A percentile compares a stretch with the other conserved stretches of the same genome.
Conservation (phyloP, 2,329 filamentous ascomycete species). For the Periconia macrospinosa region DNA sequence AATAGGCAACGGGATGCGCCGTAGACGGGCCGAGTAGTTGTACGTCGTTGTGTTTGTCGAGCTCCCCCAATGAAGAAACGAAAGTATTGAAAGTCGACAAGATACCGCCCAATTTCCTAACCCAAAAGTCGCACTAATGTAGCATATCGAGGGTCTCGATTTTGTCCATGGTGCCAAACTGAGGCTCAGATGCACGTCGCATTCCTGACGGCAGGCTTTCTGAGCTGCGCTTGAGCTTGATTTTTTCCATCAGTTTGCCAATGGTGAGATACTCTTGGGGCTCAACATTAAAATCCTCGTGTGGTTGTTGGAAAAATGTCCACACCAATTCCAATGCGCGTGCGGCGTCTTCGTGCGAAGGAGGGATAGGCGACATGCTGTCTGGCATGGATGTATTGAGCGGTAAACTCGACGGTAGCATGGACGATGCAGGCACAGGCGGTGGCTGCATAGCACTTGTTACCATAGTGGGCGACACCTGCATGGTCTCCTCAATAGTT, state of each 20-base stretch:
- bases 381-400: slow-evolving; percentile 21
- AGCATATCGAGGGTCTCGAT: slow-evolving; percentile 33
- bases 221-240: slow-evolving; percentile 66
- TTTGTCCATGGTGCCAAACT: slow-evolving; percentile 29
- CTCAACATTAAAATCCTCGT: slow-evolving; percentile 70
- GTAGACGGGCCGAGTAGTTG: slow-evolving; percentile 10
- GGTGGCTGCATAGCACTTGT: slow-evolving; percentile 51
- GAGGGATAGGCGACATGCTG: slow-evolving; percentile 58
- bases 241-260: slow-evolving; percentile 81
- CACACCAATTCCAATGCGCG: slow-evolving; percentile 80
- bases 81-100: slow-evolving; percentile 10
- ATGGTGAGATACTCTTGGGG: slow-evolving; percentile 77
- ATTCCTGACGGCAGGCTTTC: slow-evolving; percentile 35
- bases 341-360: slow-evolving; percentile 82
- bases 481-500: slow-evolving; percentile 47
- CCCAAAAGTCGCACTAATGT: slow-evolving; percentile 21
- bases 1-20: slow-evolving; percentile 13
- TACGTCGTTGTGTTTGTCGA: slow-evolving; percentile 11
- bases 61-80: slow-evolving; percentile 4
- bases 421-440: slow-evolving; percentile 47
- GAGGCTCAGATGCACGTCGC: slow-evolving; percentile 40
- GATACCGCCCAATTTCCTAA: slow-evolving; percentile 7
- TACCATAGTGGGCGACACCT: slow-evolving; percentile 35
- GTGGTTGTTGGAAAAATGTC: slow-evolving; percentile 75
- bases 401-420: slow-evolving; percentile 12